Evolutionary conservation across 495 filamentous ascomycete genomes (phyloP), one percentile per base, ranked within the genome.

Genomic region (Monascus purpureus): DNA sequence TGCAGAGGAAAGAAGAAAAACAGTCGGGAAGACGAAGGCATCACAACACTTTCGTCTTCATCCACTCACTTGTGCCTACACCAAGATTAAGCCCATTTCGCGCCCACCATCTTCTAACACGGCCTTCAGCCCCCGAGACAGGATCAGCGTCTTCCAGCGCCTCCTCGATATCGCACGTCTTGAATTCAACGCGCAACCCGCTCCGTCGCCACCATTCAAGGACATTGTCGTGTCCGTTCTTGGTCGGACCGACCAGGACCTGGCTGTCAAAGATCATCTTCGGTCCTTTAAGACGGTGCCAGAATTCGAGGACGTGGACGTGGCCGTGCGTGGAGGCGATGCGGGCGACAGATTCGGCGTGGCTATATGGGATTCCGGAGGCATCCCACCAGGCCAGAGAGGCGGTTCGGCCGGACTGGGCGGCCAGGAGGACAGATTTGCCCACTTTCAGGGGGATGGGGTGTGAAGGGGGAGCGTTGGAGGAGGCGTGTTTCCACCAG

Each of bases 131-230:
- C 27, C 62, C 57, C 42, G 65, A 53, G 37, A 76, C 67, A 3
- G 80, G 75, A 31, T 80, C 64, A 13, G 76, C 77, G 46, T 93
- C 86, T 50, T 95, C 87, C 35, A 95, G 60, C 7, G 87, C 86
- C 56, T 93, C 87, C 50, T 94, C 86, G 39, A 95, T 84, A 59
- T 93, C 84, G 41, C 85, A 93, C 6, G 86, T 92, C 58, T 87
- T 88, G 49, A 93, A 95, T 53, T 93, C 84, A 8, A 93, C 85
- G 8, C 65, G 59, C 24, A 82, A 66, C 0, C 78, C 78, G 38
- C 76, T 81, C 29, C 59, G 54, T 38, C 79, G 80, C 87, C 87
- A 95, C 86, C 86, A 95, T 47, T 93, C 81, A 9, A 95, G 53
- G 17, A 93, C 82, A 13, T 75, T 67, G 13, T 80, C 74, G 47